These are phyloP conservation scores for Calocybe gangraenosa DNA, from an alignment of 768 basidiomycete species.

Conservation along the genomic window DNA sequence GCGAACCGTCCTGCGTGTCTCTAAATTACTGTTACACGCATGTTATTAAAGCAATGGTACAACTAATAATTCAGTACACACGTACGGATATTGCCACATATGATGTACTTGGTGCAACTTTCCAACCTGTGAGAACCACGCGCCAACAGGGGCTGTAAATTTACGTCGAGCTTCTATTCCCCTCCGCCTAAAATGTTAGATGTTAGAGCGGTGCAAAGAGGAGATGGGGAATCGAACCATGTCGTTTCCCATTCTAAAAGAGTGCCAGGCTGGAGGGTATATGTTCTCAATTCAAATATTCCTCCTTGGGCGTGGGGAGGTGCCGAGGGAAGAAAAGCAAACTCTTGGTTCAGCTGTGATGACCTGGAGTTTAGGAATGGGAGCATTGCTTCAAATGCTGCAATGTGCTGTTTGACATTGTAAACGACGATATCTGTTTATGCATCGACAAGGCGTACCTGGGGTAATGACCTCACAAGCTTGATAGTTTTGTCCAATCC, in stretches of 20 bases:
- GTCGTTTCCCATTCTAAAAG: conserved; percentile 93
- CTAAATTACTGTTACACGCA: conserved; percentile 50
- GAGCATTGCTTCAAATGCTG: conserved; percentile 69
- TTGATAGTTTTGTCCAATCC: conserved; percentile 78
- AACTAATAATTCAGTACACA: conserved; percentile 16
- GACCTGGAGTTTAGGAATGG: conserved; percentile 72
- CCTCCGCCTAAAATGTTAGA: conserved; percentile 55
- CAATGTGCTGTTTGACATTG: conserved; percentile 44
- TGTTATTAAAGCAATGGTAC: conserved; percentile 8
- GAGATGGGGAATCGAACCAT: conserved; percentile 51
- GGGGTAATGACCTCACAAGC: conserved; percentile 63
- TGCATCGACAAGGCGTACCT: conserved; percentile 28
- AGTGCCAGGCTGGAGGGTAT: conserved; percentile 84
- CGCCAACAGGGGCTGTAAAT: conserved; percentile 81
- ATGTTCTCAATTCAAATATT: conserved; percentile 89
- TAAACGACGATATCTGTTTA: not conserved
- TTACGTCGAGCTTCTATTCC: conserved; percentile 92
- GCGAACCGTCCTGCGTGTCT: conserved; percentile 76
- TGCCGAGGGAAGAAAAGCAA: conserved; percentile 90
- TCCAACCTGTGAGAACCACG: conserved; percentile 91
- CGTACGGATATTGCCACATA: conserved; percentile 95
- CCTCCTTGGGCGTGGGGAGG: conserved; percentile 87
- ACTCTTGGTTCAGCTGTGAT: conserved; percentile 85
- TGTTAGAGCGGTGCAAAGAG: not conserved
- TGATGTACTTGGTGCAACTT: conserved; percentile 88